Base-by-base conservation (phyloP, 805 yeast genomes). In the Hanseniaspora meyeri region DNA sequence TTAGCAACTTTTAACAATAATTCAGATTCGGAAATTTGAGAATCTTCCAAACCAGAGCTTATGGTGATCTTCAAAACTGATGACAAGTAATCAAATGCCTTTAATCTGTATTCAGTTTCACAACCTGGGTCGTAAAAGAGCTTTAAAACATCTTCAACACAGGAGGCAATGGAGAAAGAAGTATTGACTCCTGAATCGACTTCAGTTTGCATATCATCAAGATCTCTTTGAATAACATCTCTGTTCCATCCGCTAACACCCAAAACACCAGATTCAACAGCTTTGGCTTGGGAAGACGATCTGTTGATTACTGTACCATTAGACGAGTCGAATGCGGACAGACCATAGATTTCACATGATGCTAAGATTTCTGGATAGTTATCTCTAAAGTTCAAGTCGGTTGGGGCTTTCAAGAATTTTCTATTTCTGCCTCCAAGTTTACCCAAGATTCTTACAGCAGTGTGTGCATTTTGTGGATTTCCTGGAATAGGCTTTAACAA, bases 381-480 rank as follows among this genome's bases (percentile, higher is more conserved):
- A 45, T 66, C 69, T 0, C 78, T 73, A 58, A 76, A 77, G 49
- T 75, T 72, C 61, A 93, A 72, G 57, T 85, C 83, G 45, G 78
- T 72, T 42, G 90, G 88, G 1, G 95, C 85, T 57, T 80, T 81
- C 63, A 93, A 76, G 65, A 88, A 87, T 53, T 84, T 82, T 62
- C 96, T 82, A 64, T 93, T 93, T 65, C 98, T 79, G 1, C 99
- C 99, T 40, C 99, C 99, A 17, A 93, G 73, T 66, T 95, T 93
- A 51, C 99, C 98, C 52, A 93, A 72, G 40, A 93, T 88, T 60
- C 97, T 77, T 57, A 93, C 82, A 0, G 97, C 90, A 0, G 96
- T 88, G 66, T 93, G 98, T 17, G 96, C 85, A 62, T 90, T 96
- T 61, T 88, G 95, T 63, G 93, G 97, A 62, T 86, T 87, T 66